A percentile compares a stretch with the other conserved stretches of the same genome.
phyloP scores from a whole-genome alignment of 2,329 filamentous ascomycete species.

The Nemania sp. region DNA sequence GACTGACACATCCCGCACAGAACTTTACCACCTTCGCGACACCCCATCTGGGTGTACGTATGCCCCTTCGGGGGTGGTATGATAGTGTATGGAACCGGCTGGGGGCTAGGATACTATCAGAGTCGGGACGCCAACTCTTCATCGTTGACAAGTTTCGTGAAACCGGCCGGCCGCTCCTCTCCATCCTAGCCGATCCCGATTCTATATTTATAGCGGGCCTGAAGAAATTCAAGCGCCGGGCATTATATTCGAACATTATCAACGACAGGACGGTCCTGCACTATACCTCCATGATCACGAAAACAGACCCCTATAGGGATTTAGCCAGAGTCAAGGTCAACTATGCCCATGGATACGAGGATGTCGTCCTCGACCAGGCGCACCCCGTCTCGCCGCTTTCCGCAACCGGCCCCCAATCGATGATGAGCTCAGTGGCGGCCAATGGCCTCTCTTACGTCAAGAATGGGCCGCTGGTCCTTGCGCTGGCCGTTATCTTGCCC shows the following conservation, averaged over 20 bases:
- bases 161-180: constrained; percentile 77
- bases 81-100: constrained; percentile 80
- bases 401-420: constrained; percentile 31
- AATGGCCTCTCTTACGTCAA: constrained; percentile 45
- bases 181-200: constrained; percentile 78
- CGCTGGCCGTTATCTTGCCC: constrained; percentile 72
- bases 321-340: constrained; percentile 69
- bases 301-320: constrained; percentile 75
- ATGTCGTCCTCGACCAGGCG: constrained; percentile 72
- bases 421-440: constrained; percentile 41
- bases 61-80: constrained; percentile 66
- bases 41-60: constrained; percentile 77
- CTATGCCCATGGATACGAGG: constrained; percentile 72
- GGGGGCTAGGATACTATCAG: constrained; percentile 77
- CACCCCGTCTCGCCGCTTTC: constrained; percentile 60
- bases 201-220: constrained; percentile 86
- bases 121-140: constrained; percentile 85
- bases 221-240: constrained; percentile 72
- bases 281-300: constrained; percentile 80
- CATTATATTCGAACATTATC: constrained; percentile 81
- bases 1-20: constrained; percentile 41
- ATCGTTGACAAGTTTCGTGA: constrained; percentile 83
- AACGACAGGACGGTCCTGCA: constrained; percentile 83
- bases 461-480: constrained; percentile 64
- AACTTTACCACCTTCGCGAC: constrained; percentile 94